These are phyloP conservation scores for Penicillium sp. DNA, from an alignment of 2,329 filamentous ascomycete genomes.

Conservation along the genomic window DNA sequence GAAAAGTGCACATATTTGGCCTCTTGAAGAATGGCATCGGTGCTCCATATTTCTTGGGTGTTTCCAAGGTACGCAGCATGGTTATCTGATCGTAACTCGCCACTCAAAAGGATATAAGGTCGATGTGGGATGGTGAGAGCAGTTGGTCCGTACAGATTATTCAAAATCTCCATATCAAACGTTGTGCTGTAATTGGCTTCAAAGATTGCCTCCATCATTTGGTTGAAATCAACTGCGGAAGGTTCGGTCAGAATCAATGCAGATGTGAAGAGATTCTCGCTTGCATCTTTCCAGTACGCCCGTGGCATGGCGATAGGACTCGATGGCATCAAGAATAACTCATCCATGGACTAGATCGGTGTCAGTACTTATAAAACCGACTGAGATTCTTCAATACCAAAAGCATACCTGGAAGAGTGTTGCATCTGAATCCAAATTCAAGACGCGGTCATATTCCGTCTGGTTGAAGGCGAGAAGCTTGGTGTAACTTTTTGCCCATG, in stretches of 20 bases:
- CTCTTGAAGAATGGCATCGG: not conserved
- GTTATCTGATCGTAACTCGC: not conserved
- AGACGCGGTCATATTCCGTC: conserved; percentile 57
- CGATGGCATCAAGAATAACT: not conserved
- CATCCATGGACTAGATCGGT: not conserved
- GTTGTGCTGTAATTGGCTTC: not conserved
- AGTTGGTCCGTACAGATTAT: not conserved
- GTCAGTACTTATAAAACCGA: not conserved
- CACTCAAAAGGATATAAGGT: not conserved
- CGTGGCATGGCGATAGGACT: not conserved
- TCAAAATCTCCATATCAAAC: conserved; percentile 1
- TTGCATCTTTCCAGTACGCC: not conserved
- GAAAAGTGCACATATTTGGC: not conserved
- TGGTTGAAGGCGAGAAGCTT: conserved; percentile 69
- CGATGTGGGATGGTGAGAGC: not conserved
- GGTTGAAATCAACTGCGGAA: not conserved
- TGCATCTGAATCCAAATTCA: conserved; percentile 63
- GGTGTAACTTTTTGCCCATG: conserved; percentile 63
- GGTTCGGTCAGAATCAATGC: not conserved
- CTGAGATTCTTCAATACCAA: no score
- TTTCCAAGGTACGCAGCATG: not conserved
- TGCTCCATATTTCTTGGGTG: not conserved
- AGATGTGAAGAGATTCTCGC: not conserved
- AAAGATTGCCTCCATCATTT: not conserved
- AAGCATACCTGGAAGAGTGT: conserved; percentile 49